Percentiles rank a stretch among this genome's conserved stretches.
Evolutionary conservation across 768 basidiomycete species (phyloP).

Genomic region (Auriscalpium orientale): DNA sequence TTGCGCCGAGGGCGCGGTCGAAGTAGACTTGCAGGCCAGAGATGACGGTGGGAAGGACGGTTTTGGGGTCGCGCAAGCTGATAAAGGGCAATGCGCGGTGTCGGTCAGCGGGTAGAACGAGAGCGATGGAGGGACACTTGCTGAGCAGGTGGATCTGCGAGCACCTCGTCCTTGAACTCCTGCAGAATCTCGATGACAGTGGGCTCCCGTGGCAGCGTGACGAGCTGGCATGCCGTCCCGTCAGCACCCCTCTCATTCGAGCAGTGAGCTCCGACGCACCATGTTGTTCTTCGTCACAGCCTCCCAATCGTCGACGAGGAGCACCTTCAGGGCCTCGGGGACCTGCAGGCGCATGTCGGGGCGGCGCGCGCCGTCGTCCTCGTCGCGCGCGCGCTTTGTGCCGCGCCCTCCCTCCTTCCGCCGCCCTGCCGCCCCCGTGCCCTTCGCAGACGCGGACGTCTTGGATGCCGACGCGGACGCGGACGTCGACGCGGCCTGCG

Average conservation of each 20-base stretch:
- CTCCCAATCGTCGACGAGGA: slow-evolving; percentile 97
- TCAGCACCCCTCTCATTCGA: background rate
- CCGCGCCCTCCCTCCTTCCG: slow-evolving; percentile 60
- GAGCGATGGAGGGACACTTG: slow-evolving; percentile 19
- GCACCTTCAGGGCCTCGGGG: slow-evolving; percentile 83
- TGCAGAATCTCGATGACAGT: slow-evolving; percentile 70
- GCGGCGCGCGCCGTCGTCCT: slow-evolving; percentile 72
- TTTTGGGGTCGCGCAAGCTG: slow-evolving; percentile 61
- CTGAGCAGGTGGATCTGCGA: slow-evolving; percentile 38
- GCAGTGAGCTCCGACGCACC: slow-evolving; percentile 32
- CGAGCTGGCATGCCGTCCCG: slow-evolving; percentile 47
- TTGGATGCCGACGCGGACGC: slow-evolving; percentile 27
- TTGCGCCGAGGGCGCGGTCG: slow-evolving; percentile 83
- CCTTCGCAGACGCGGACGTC: slow-evolving; percentile 17
- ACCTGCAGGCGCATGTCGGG: slow-evolving; percentile 88
- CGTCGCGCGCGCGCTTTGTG: slow-evolving; percentile 67
- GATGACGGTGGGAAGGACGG: slow-evolving; percentile 72
- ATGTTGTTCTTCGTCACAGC: slow-evolving; percentile 90
- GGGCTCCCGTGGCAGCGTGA: slow-evolving; percentile 74
- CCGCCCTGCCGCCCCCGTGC: slow-evolving; percentile 15
- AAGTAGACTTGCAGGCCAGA: slow-evolving; percentile 89
- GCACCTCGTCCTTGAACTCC: slow-evolving; percentile 66
- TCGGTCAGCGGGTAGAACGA: no score
- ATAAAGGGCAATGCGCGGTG: background rate
- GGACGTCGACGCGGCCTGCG: slow-evolving; percentile 33